Evolutionary conservation across 2,329 filamentous ascomycete species (phyloP).

Genomic region (Fusarium haematococcum): DNA sequence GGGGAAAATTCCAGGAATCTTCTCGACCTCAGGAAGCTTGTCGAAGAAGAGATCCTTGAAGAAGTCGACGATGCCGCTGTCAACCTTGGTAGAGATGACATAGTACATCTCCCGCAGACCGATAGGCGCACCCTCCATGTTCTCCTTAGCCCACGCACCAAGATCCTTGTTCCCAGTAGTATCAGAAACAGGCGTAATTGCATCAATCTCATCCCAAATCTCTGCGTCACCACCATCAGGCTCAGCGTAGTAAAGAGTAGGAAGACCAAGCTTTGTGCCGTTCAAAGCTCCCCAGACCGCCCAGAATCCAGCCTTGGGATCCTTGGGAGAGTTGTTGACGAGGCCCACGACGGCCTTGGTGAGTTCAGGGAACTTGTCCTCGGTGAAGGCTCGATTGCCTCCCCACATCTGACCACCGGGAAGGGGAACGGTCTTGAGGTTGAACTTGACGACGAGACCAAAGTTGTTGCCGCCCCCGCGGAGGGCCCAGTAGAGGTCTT

Average conservation of each 20-base stretch:
- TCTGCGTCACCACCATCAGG: slow-evolving; percentile 48
- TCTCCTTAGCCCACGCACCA: slow-evolving; percentile 1
- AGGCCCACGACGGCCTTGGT: slow-evolving; percentile 48
- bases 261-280: slow-evolving; percentile 10
- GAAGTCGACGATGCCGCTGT: slow-evolving; percentile 6
- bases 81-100: slow-evolving; percentile 19
- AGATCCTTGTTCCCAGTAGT: slow-evolving; percentile 2
- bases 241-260: slow-evolving; percentile 53
- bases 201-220: slow-evolving; percentile 51
- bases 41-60: slow-evolving; percentile 27
- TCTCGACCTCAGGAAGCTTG: slow-evolving; percentile 35
- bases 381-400: slow-evolving; percentile 44
- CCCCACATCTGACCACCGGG: slow-evolving; percentile 37
- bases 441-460: slow-evolving; percentile 29
- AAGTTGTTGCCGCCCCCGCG: slow-evolving; percentile 52
- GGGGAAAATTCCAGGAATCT: slow-evolving; percentile 42
- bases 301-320: slow-evolving; percentile 26
- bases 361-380: slow-evolving; percentile 44
- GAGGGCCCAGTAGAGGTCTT: slow-evolving; percentile 58
- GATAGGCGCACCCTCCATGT: slow-evolving; percentile 2
- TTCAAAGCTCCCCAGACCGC: neutral
- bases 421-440: slow-evolving; percentile 18
- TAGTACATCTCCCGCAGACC: slow-evolving; percentile 22
- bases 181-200: slow-evolving; percentile 37
- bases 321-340: slow-evolving; percentile 10